These are phyloP conservation scores for Aspergillus haitiensis DNA, from an alignment of 495 filamentous ascomycete genomes.

Conservation along the genomic window DNA sequence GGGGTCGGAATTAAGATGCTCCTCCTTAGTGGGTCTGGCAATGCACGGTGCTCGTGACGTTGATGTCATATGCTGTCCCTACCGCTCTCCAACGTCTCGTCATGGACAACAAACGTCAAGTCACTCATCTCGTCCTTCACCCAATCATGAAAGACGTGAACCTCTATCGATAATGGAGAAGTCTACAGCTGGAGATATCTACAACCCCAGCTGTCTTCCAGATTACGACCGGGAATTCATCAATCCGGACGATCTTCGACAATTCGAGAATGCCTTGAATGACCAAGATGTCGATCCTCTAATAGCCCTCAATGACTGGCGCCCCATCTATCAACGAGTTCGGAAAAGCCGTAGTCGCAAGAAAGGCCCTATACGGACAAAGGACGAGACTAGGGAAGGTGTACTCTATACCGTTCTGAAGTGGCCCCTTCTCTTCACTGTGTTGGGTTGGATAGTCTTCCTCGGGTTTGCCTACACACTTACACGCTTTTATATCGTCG, in stretches of 20 bases:
- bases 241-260: slow-evolving; percentile 49
- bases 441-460: slow-evolving; percentile 75
- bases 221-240: slow-evolving; percentile 69
- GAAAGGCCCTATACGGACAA: slow-evolving; percentile 55
- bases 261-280: slow-evolving; percentile 52
- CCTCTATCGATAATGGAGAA: slow-evolving; percentile 40
- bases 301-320: slow-evolving; percentile 81
- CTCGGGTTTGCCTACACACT: slow-evolving; percentile 68
- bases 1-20: background rate
- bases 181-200: slow-evolving; percentile 27
- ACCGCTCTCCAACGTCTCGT: background rate
- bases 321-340: slow-evolving; percentile 69
- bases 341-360: slow-evolving; percentile 48
- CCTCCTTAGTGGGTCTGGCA: background rate
- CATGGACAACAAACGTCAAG: slow-evolving; percentile 6
- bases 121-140: slow-evolving; percentile 1
- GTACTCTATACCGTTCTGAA: slow-evolving; percentile 84
- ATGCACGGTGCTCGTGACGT: slow-evolving; percentile 10
- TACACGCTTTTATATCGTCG: slow-evolving; percentile 83
- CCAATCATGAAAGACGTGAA: slow-evolving; percentile 31
- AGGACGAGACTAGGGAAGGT: slow-evolving; percentile 92
- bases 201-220: slow-evolving; percentile 53
- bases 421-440: slow-evolving; percentile 82
- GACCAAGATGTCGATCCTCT: slow-evolving; percentile 53
- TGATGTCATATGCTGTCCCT: slow-evolving; percentile 12